phyloP scores from a whole-genome alignment of 768 basidiomycete genomes.

The Suillus americanus region DNA sequence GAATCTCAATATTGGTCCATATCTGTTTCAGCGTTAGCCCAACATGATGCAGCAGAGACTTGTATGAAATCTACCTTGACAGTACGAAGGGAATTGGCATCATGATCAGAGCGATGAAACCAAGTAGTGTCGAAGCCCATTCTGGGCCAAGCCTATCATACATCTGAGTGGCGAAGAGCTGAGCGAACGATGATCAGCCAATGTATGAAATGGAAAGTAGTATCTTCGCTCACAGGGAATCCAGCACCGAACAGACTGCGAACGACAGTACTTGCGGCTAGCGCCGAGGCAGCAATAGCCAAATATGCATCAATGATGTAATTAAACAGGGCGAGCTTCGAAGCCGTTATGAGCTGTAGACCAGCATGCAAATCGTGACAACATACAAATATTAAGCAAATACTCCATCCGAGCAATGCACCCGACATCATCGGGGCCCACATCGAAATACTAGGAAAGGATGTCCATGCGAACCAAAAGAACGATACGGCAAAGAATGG shows the following conservation, averaged over 20 bases:
- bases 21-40: constrained; percentile 16
- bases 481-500: constrained; percentile 54
- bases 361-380: not conserved
- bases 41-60: not conserved
- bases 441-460: constrained; percentile 47
- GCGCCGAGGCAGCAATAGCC: constrained; percentile 52
- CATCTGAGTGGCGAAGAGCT: constrained; percentile 57
- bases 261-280: constrained; percentile 52
- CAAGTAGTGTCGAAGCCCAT: constrained; percentile 62
- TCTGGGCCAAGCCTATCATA: constrained; percentile 46
- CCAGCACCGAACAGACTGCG: constrained; percentile 54
- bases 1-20: constrained; percentile 41
- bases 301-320: constrained; percentile 66
- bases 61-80: constrained; percentile 17
- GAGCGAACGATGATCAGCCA: constrained; percentile 7
- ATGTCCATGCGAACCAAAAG: constrained; percentile 73
- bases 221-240: constrained; percentile 35
- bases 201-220: not conserved
- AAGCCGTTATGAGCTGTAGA: constrained; percentile 3
- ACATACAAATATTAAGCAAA: constrained; percentile 56
- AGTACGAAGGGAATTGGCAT: constrained; percentile 53
- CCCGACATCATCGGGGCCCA: constrained; percentile 57
- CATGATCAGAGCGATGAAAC: constrained; percentile 49
- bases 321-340: constrained; percentile 52
- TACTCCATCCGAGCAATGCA: constrained; percentile 49